A percentile compares a stretch with the other conserved stretches of the same genome.
These are phyloP conservation scores for Erythrophleum fordii DNA, from an alignment of 306 rosid genomes.

Conservation along the genomic window DNA sequence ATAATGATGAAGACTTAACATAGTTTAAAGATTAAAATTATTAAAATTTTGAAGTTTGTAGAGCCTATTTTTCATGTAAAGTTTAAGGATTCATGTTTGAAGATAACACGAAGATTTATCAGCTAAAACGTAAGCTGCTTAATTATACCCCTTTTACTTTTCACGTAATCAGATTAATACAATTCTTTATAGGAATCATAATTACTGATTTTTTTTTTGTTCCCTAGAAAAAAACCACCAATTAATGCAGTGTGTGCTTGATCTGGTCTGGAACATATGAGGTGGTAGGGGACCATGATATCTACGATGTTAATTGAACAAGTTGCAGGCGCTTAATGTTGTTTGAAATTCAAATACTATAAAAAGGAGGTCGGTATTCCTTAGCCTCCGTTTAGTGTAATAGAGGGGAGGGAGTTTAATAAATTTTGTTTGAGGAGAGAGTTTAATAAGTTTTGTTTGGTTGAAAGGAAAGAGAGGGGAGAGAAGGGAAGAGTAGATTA, in stretches of 20 bases:
- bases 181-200: not conserved
- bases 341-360: constrained; percentile 60
- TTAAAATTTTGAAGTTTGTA: not conserved
- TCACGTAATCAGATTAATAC: not conserved
- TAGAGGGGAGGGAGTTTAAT: too few relatives aligned
- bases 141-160: not conserved
- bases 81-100: not conserved
- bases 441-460: too few relatives aligned
- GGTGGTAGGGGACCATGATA: constrained; percentile 50
- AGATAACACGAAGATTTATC: not conserved
- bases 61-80: not conserved
- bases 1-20: not conserved
- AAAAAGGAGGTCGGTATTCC: constrained; percentile 4
- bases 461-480: too few relatives aligned
- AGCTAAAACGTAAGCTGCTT: not conserved
- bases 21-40: not conserved
- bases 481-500: too few relatives aligned
- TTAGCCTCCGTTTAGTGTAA: too few relatives aligned
- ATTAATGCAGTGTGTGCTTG: constrained; percentile 25
- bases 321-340: constrained; percentile 41
- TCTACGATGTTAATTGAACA: constrained; percentile 26
- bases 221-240: not conserved
- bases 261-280: constrained; percentile 20
- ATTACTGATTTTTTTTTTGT: not conserved
- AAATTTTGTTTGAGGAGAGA: too few relatives aligned